These are phyloP conservation scores for Heliosperma pusillum DNA, from an alignment of 148 eudicot genomes.

Conservation along the genomic window DNA sequence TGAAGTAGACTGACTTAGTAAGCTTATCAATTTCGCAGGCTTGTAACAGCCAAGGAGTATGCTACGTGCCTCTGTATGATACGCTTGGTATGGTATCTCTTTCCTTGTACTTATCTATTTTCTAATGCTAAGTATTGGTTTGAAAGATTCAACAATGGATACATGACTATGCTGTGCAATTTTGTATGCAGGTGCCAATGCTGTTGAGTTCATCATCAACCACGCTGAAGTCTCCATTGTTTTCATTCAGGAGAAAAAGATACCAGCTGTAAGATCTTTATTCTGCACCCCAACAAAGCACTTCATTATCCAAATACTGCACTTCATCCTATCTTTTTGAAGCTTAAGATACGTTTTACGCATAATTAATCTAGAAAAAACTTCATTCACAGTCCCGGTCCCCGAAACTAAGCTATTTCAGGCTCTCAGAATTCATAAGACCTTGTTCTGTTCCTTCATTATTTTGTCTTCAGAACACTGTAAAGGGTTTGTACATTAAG, in stretches of 20 bases:
- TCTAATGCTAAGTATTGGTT: neutral
- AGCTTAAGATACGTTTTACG: neutral
- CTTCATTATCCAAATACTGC: neutral
- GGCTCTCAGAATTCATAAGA: neutral
- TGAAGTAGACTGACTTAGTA: neutral
- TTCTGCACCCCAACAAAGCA: neutral
- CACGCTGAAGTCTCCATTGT: slow-evolving; percentile 87
- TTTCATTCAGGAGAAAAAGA: slow-evolving; percentile 82
- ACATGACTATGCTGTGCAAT: neutral
- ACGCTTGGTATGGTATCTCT: slow-evolving; percentile 66
- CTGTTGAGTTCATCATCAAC: slow-evolving; percentile 91
- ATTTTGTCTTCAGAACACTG: too few relatives aligned
- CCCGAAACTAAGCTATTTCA: neutral
- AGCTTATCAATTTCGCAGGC: slow-evolving; percentile 45
- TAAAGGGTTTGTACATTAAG: too few relatives aligned
- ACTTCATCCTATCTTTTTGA: neutral
- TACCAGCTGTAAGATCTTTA: slow-evolving; percentile 54
- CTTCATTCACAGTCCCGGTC: too few relatives aligned
- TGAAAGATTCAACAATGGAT: neutral
- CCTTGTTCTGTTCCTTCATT: too few relatives aligned
- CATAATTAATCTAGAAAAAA: too few relatives aligned
- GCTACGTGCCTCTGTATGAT: slow-evolving; percentile 90
- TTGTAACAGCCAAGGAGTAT: slow-evolving; percentile 76
- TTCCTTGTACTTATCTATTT: neutral
- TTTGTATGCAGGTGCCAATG: slow-evolving; percentile 64